These are phyloP conservation scores for Zygosaccharomyces gambellarensis DNA, from an alignment of 805 yeast species.

Conservation along the genomic window DNA sequence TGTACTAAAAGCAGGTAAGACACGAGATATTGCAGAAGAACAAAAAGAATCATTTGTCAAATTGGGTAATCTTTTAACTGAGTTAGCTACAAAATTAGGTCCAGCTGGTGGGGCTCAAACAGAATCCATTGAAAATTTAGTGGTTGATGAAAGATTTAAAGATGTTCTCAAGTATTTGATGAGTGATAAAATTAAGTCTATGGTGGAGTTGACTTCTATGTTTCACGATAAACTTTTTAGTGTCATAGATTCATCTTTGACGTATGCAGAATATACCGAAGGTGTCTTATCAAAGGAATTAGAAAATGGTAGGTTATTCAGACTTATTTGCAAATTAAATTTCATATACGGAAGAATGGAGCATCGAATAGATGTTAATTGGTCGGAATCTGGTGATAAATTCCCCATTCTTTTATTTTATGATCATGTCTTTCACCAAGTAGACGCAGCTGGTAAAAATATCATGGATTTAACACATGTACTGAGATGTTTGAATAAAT, in stretches of 20 bases:
- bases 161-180: slow-evolving; percentile 39
- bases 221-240: slow-evolving; percentile 45
- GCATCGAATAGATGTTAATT: slow-evolving; percentile 46
- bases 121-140: slow-evolving; percentile 25
- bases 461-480: slow-evolving; percentile 79
- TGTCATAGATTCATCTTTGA: slow-evolving; percentile 47
- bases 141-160: slow-evolving; percentile 45
- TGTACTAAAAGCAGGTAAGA: slow-evolving; percentile 43
- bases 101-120: slow-evolving; percentile 4
- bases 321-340: slow-evolving; percentile 76
- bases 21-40: slow-evolving; percentile 24
- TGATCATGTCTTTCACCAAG: slow-evolving; percentile 82
- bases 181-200: slow-evolving; percentile 25
- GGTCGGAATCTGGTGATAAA: slow-evolving; percentile 74
- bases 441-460: slow-evolving; percentile 71
- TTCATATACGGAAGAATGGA: slow-evolving; percentile 75
- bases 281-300: slow-evolving; percentile 62
- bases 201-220: slow-evolving; percentile 36
- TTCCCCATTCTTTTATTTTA: slow-evolving; percentile 71
- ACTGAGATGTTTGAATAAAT: slow-evolving; percentile 70
- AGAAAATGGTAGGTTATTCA: slow-evolving; percentile 82
- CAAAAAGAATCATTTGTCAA: slow-evolving; percentile 53
- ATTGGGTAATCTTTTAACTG: slow-evolving; percentile 58
- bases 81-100: slow-evolving; percentile 41
- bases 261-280: slow-evolving; percentile 54